Evolutionary conservation across 1,284 basidiomycete genomes (phyloP).

Genomic region (Cryptococcus amylolentus): DNA sequence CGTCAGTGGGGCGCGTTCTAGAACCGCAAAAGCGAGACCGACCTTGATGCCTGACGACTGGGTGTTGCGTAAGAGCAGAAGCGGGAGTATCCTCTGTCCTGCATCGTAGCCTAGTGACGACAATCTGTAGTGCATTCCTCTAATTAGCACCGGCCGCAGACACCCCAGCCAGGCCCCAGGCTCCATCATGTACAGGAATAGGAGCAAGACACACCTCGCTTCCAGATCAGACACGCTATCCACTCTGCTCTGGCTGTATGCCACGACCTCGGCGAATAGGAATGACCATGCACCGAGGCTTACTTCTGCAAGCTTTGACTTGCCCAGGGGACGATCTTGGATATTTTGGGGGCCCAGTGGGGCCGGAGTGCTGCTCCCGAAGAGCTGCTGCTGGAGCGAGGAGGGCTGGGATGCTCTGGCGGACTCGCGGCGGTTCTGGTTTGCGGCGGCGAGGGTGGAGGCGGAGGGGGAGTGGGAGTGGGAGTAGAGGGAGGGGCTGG

Average conservation of each 20-base stretch:
- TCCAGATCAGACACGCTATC: slow-evolving; percentile 93
- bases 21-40: slow-evolving; percentile 54
- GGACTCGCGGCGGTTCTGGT: slow-evolving; percentile 12
- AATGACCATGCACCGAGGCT: slow-evolving; percentile 78
- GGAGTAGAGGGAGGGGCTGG: slow-evolving; percentile 14
- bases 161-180: neutral
- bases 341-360: slow-evolving; percentile 40
- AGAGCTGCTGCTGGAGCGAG: slow-evolving; percentile 29
- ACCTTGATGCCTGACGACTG: slow-evolving; percentile 45
- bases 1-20: neutral
- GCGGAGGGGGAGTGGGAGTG: slow-evolving; percentile 14
- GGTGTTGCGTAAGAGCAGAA: slow-evolving; percentile 46
- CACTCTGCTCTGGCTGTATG: slow-evolving; percentile 93
- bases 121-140: slow-evolving; percentile 56
- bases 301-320: slow-evolving; percentile 74
- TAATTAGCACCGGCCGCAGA: neutral
- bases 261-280: slow-evolving; percentile 83
- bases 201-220: slow-evolving; percentile 56
- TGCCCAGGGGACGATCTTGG: slow-evolving; percentile 80
- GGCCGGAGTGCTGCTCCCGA: neutral
- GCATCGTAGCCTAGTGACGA: slow-evolving; percentile 87
- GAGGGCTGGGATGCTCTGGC: slow-evolving; percentile 11
- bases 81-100: slow-evolving; percentile 67
- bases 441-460: slow-evolving; percentile 8
- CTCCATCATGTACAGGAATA: neutral